Evolutionary conservation across 257 asterid genomes (phyloP), one percentile per base, ranked within the genome.

Genomic region (Nyctanthes arbortristis): DNA sequence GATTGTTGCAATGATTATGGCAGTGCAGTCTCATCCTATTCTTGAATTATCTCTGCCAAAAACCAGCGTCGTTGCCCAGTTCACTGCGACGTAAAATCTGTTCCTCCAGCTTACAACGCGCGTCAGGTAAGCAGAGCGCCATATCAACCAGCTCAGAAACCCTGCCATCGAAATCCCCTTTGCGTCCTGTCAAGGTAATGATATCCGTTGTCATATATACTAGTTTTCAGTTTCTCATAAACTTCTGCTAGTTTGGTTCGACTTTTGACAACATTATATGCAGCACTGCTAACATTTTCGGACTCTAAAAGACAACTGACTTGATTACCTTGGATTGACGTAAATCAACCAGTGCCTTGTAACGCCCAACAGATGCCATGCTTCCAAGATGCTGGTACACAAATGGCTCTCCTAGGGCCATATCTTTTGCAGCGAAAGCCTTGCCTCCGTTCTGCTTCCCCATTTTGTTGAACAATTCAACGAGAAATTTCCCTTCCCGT

Each of bases 291-390:
- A n/a, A n/a, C n/a, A n/a, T n/a, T n/a, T n/a, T n/a, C n/a, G n/a
- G n/a, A n/a, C n/a, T 22, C 30, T 12, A n/a, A 22, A 55, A 7
- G 0, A 14, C 0, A 6, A 20, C 29, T 43, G n/a, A 12, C 31
- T 35, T 49, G 7, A 20, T 39, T 73, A 84, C 98, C 88, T 89
- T 88, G 78, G 97, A 87, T 76, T 90, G 89, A 8, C 95, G 87
- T 33, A 92, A 86, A 78, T 92, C 98, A 20, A 92, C 97, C 74
- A 92, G 68, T 13, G 98, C 98, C 81, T 88, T 93, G 80, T 90
- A 90, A 25, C 97, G 85, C 36, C 97, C 97, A 1, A 93, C 95
- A 4, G 98, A 81, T 7, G 97, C 98, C 98, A 93, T 93, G 81
- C 97, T 90, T 33, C 97, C 98, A 1, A 88, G 84, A 75, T 90